Base-by-base conservation (phyloP, 176 grass and related monocot genomes). In the Hyparrhenia diplandra region DNA sequence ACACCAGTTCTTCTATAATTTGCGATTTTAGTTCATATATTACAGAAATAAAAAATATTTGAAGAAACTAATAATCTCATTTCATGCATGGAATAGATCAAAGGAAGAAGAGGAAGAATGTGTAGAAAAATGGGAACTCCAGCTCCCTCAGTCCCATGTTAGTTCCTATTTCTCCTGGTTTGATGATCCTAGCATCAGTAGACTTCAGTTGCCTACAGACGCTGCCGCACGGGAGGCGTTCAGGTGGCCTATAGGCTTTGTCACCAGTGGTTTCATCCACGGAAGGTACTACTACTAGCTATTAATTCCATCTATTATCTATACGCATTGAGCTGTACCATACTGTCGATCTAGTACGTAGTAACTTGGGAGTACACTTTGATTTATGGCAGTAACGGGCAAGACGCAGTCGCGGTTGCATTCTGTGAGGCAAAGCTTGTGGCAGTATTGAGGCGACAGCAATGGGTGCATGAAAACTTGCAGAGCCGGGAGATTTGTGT, bases 221-320 rank as follows among this genome's bases (percentile, higher is more conserved):
- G 73, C 59, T 2, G 39, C 39, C 0, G 8, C 65, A 65, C 27
- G 8, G 37, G 64, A 88, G 67, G 54, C 79, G 4, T 98, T 89
- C 63, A 88, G 92, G 71, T 94, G 95, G 90, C 95, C 92, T 1
- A 91, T 95, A 57, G 92, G 95, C 74, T 98, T 98, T 75, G 62
- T 95, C 47, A 95, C 92, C 28, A 93, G 82, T 0, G 88, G 95
- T 39, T 90, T 87, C 52, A 64, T 93, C 52, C 84, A 84, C 62
- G 90, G 90, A 77, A 94, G 90, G 95, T 89, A 72, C 64, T 40
- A 72, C 64, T 40, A 40, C 37, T 40, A 40, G 37, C 51, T 59
- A 71, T n/a, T n/a, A n/a, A n/a, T 52, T 72, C 2, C 24, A 10
- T 24, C 43, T 79, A 30, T 4, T 34, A 40, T 14, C 9, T 12